These are phyloP conservation scores for Fusarium sacchari DNA, from an alignment of 2,329 filamentous ascomycete species.

Conservation along the genomic window DNA sequence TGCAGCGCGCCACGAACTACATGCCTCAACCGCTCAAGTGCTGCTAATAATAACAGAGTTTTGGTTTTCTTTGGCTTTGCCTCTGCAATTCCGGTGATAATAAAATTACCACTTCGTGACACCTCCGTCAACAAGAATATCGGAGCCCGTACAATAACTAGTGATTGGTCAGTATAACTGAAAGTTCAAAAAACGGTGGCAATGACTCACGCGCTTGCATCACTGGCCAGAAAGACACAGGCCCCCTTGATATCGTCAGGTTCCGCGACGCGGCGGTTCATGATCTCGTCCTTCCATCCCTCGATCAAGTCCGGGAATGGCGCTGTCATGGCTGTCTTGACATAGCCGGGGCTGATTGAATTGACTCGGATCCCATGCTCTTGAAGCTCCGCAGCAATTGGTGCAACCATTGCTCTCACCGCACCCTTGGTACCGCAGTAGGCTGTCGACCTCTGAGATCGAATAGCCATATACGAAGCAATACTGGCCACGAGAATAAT, in stretches of 20 bases:
- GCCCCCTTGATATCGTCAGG: conserved; percentile 62
- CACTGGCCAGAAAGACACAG: conserved; percentile 59
- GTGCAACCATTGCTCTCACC: conserved; percentile 41
- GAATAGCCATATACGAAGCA: conserved; percentile 61
- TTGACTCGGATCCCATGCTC: conserved; percentile 58
- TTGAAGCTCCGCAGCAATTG: conserved; percentile 41
- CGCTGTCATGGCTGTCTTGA: conserved; percentile 56
- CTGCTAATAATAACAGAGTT: neutral
- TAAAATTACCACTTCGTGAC: neutral
- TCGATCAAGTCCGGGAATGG: conserved; percentile 58
- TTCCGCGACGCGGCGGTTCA: conserved; percentile 58
- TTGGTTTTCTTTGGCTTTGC: neutral
- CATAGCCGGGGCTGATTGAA: conserved; percentile 57
- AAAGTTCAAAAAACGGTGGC: no score
- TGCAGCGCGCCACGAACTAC: neutral
- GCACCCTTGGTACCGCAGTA: conserved; percentile 44
- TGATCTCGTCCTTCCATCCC: conserved; percentile 60
- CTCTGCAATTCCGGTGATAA: rapidly evolving
- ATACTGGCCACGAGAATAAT: conserved; percentile 65
- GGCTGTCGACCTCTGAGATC: conserved; percentile 56
- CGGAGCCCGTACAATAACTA: neutral
- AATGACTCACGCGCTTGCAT: conserved; percentile 50
- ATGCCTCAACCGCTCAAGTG: neutral
- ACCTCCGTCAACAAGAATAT: neutral
- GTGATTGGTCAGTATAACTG: neutral